Conservation (phyloP, 2,329 filamentous ascomycete genomes). For the Fusarium sp. region DNA sequence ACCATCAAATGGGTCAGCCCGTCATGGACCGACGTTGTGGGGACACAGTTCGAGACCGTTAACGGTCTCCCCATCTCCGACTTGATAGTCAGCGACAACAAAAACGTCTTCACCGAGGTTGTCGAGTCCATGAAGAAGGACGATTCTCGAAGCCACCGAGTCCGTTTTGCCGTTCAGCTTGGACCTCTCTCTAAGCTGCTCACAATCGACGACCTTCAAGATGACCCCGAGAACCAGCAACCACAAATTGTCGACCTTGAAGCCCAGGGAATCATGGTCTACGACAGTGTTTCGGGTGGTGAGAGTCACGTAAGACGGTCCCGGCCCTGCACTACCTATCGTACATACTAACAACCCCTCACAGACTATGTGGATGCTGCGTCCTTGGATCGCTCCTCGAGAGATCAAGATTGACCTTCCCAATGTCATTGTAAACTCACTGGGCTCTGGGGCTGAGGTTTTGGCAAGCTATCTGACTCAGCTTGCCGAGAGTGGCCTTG, state of each 20-base stretch:
- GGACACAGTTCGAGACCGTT: slow-evolving; percentile 75
- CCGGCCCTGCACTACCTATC: not conserved
- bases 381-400: slow-evolving; percentile 84
- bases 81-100: slow-evolving; percentile 78
- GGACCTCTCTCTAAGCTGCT: slow-evolving; percentile 73
- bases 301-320: slow-evolving; percentile 83
- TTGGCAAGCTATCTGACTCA: slow-evolving; percentile 91
- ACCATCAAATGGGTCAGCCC: slow-evolving; percentile 95
- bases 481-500: slow-evolving; percentile 81
- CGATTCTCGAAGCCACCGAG: slow-evolving; percentile 89
- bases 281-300: slow-evolving; percentile 83
- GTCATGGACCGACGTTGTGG: slow-evolving; percentile 93
- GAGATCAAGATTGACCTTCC: slow-evolving; percentile 98
- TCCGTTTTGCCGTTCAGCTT: slow-evolving; percentile 77
- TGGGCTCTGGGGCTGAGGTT: slow-evolving; percentile 93
- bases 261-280: slow-evolving; percentile 98
- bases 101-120: slow-evolving; percentile 79
- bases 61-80: slow-evolving; percentile 81
- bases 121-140: slow-evolving; percentile 91
- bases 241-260: slow-evolving; percentile 75
- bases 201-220: slow-evolving; percentile 52
- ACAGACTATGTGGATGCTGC: slow-evolving; percentile 99
- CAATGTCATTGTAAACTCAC: slow-evolving; percentile 84
- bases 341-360: slow-evolving; percentile 42
- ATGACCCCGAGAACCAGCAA: slow-evolving; percentile 50